phyloP scores from a whole-genome alignment of 2,329 filamentous ascomycete species.

The Zymoseptoria crescenta region DNA sequence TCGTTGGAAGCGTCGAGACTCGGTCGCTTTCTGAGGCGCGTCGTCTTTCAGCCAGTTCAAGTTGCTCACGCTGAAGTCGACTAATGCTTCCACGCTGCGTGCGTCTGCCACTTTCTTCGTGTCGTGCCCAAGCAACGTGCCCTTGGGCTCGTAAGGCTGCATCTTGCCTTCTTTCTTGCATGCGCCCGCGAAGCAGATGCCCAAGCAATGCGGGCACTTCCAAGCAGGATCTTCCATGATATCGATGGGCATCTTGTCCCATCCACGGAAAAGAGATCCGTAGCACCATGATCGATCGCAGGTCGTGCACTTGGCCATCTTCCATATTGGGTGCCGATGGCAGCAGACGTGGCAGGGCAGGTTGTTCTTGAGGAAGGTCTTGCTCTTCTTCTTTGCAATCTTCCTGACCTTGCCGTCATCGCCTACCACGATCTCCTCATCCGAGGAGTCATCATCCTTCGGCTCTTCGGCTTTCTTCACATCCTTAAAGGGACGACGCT shows the following conservation, averaged over 20 bases:
- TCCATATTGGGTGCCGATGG: conserved; percentile 73
- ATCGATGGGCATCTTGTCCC: conserved; percentile 78
- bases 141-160: conserved; percentile 75
- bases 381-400: conserved; percentile 52
- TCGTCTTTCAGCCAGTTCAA: conserved; percentile 66
- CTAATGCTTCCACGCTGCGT: conserved; percentile 79
- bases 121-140: conserved; percentile 81
- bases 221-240: conserved; percentile 75
- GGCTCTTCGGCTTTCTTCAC: conserved; percentile 54
- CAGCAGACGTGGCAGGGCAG: conserved; percentile 73
- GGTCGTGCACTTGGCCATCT: conserved; percentile 69
- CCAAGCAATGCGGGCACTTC: conserved; percentile 80
- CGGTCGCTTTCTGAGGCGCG: conserved; percentile 30
- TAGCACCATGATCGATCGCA: conserved; percentile 82
- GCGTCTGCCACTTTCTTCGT: conserved; percentile 85
- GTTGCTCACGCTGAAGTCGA: conserved; percentile 87
- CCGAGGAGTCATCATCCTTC: conserved; percentile 38
- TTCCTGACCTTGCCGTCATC: conserved; percentile 58
- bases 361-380: conserved; percentile 43
- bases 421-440: conserved; percentile 52
- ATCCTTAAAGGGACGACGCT: conserved; percentile 72
- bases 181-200: conserved; percentile 76
- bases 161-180: conserved; percentile 66
- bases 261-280: conserved; percentile 83
- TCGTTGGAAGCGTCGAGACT: conserved; percentile 32